phyloP scores from a whole-genome alignment of 208 protist species.

The Porcisia hertigi region DNA sequence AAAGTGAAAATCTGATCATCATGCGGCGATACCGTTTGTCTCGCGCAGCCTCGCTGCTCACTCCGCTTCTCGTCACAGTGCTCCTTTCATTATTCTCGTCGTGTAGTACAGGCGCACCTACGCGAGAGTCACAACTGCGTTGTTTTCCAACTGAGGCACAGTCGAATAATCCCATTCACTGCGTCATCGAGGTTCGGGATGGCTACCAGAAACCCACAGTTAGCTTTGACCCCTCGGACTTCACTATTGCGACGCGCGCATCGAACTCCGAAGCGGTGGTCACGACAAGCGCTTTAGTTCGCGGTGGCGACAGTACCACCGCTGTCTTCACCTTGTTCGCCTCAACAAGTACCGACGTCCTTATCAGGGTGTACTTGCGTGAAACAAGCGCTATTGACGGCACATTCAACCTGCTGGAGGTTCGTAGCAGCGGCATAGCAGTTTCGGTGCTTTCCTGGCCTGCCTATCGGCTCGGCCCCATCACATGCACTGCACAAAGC shows the following conservation, averaged over 20 bases:
- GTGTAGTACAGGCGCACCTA: conserved; percentile 13
- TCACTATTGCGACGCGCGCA: conserved; percentile 25
- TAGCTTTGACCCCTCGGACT: conserved; percentile 36
- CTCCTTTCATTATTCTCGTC: conserved; percentile 1
- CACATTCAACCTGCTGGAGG: conserved; percentile 7
- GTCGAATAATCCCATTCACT: conserved; percentile 28
- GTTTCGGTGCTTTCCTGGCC: conserved; percentile 41
- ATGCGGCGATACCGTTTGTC: background rate
- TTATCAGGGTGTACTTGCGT: conserved; percentile 35
- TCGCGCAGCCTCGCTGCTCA: background rate
- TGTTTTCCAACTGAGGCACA: conserved; percentile 38
- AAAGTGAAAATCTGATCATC: background rate
- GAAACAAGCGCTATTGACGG: background rate
- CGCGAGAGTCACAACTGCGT: conserved; percentile 34
- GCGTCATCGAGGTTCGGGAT: conserved; percentile 45
- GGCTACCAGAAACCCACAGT: conserved; percentile 38
- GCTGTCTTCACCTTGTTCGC: conserved; percentile 38
- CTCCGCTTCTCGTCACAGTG: conserved; percentile 1
- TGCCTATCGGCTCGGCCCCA: conserved; percentile 32
- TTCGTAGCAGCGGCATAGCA: conserved; percentile 42
- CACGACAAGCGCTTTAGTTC: conserved; percentile 24
- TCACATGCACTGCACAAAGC: conserved; percentile 31
- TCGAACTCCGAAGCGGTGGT: conserved; percentile 28
- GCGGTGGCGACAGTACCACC: conserved; percentile 40
- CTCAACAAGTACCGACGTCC: conserved; percentile 28